Conservation (phyloP, 164 flowering plant species). For the Kingdonia uniflora region DNA sequence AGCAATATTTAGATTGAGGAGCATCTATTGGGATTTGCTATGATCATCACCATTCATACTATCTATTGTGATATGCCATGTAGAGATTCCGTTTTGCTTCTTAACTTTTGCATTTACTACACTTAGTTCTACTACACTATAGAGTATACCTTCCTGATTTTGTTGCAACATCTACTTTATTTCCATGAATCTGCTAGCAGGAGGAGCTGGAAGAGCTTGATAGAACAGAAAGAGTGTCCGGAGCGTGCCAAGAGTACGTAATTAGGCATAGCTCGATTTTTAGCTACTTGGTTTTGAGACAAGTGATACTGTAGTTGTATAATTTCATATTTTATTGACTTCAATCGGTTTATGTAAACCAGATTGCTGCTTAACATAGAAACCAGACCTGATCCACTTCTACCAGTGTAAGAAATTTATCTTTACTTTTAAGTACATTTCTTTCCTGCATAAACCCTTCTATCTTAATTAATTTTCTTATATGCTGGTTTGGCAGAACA, state of each 20-base stretch:
- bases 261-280: not conserved
- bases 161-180: not conserved
- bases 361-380: slow-evolving; percentile 28
- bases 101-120: not conserved
- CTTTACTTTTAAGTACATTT: not conserved
- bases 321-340: not conserved
- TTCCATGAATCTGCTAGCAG: slow-evolving; percentile 22
- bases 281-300: not conserved
- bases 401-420: slow-evolving; percentile 18
- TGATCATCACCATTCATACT: no score
- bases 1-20: no score
- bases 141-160: not conserved
- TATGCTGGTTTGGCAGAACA: slow-evolving; percentile 31
- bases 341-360: slow-evolving; percentile 9
- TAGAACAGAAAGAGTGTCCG: slow-evolving; percentile 53
- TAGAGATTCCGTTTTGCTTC: no score
- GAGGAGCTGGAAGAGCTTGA: slow-evolving; percentile 77
- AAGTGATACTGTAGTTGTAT: slow-evolving; percentile 1
- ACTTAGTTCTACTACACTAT: not conserved
- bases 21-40: not conserved
- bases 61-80: no score
- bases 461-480: not conserved
- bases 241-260: slow-evolving; percentile 70
- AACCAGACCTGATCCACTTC: slow-evolving; percentile 23
- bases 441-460: not conserved